phyloP scores from a whole-genome alignment of 441 rosid species.

The Francoa sonchifolia region DNA sequence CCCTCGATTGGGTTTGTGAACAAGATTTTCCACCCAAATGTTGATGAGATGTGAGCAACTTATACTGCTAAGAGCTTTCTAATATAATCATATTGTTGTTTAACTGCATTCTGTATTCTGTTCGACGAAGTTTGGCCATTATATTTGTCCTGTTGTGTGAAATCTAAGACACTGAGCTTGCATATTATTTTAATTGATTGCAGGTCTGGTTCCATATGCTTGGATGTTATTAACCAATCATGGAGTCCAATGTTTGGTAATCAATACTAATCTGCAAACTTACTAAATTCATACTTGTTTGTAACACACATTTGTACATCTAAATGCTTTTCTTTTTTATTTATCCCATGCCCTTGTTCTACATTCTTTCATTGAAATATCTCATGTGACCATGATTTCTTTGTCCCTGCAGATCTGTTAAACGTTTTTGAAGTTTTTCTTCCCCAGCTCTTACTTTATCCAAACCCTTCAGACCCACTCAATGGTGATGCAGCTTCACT shows the following conservation, averaged over 20 bases:
- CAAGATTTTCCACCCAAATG: conserved; percentile 68
- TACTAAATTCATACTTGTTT: too few species aligned
- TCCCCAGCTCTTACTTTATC: conserved; percentile 61
- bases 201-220: conserved; percentile 73
- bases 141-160: too few species aligned
- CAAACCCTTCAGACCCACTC: conserved; percentile 55
- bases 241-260: conserved; percentile 88
- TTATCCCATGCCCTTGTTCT: too few species aligned
- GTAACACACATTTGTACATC: background rate
- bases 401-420: conserved; percentile 39
- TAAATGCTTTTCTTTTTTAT: too few species aligned
- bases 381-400: background rate
- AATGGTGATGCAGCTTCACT: conserved; percentile 59
- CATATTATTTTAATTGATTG: conserved; percentile 9
- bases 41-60: conserved; percentile 53
- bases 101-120: too few species aligned
- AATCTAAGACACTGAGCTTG: too few species aligned
- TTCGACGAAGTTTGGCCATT: too few species aligned
- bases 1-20: conserved; percentile 64
- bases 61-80: too few species aligned
- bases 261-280: conserved; percentile 6
- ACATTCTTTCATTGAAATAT: too few species aligned
- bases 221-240: conserved; percentile 70
- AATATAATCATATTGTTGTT: too few species aligned
- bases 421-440: conserved; percentile 56